A percentile compares a stretch with the other conserved stretches of the same genome.
These are phyloP conservation scores for Penstemon eatonii DNA, from an alignment of 257 asterid species.

Conservation along the genomic window DNA sequence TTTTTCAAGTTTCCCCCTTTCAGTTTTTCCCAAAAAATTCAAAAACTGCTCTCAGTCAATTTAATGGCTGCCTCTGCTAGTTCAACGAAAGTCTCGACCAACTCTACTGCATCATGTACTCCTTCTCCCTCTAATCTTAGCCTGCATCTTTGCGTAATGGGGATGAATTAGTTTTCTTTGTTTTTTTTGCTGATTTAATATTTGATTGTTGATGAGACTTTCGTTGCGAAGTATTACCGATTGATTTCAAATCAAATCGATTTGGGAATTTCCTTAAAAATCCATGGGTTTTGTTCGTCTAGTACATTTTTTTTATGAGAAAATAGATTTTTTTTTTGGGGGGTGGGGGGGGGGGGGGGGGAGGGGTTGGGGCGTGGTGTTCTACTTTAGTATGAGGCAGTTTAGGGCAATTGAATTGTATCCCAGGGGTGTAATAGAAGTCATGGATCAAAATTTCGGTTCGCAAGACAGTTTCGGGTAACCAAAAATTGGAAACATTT, in stretches of 20 bases:
- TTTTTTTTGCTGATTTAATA: neutral
- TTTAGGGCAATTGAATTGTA: neutral
- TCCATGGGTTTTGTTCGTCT: too few relatives aligned
- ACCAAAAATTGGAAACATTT: too few relatives aligned
- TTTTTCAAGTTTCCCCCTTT: too few relatives aligned
- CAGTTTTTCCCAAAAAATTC: too few relatives aligned
- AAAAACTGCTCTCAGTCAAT: neutral
- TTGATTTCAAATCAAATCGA: too few relatives aligned
- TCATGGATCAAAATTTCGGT: too few relatives aligned
- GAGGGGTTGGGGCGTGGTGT: neutral
- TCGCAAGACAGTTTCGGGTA: too few relatives aligned
- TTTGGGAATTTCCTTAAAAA: neutral
- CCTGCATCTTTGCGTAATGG: neutral
- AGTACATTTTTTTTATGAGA: neutral
- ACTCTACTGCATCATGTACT: constrained; percentile 27
- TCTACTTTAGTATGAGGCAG: neutral
- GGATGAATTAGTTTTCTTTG: neutral
- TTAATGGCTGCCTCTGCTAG: constrained; percentile 24
- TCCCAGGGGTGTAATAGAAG: neutral
- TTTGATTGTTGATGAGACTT: neutral
- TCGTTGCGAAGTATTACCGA: too few relatives aligned
- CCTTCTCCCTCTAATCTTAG: neutral
- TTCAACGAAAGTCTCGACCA: neutral
- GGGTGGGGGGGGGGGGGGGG: neutral
- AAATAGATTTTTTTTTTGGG: neutral